Base-by-base conservation (phyloP, 192 early-diverging fungal genomes). In the Linderina pennispora region DNA sequence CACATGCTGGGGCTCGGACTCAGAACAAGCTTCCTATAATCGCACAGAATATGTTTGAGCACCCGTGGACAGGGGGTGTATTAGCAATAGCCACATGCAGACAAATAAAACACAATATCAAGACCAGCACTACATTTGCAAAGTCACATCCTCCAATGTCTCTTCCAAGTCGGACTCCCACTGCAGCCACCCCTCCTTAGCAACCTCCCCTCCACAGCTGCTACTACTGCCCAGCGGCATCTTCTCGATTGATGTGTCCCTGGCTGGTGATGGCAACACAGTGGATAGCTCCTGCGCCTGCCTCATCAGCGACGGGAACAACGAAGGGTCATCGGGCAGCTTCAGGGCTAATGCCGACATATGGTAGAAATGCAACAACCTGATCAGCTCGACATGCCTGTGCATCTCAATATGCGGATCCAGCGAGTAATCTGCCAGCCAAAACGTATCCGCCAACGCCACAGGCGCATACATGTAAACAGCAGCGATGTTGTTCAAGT, bases 341-440 rank as follows among this genome's bases (percentile, higher is more conserved):
- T 48, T 37, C 0, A 71, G 36, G 0, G 38, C 48, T 25, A 71
- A 59, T 9, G 44, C 46, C 40, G 48, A 42, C 17, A 36, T 23
- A 3, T 71, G 67, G 40, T 71, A 71, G 9, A 63, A 71, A 38
- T 71, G 67, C 25, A 71, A 26, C 18, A 71, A 22, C 23, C 67
- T 19, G 22, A 71, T 23, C 1, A 71, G 60, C 52, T 71, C 67
- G 0, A 71, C 67, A 49, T 71, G 67, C 10, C 67, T 41, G 24
- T 71, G 67, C 67, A 71, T 71, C 41, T 71, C 67, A 48, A 71
- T 48, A 39, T 63, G 55, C 38, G 67, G 67, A 33, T 71, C 60
- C 13, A 71, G 33, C 13, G 48, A 43, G 41, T 47, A 59, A 10
- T 71, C 67, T 0, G 55, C 45, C 19, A 71, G 53, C 67, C 67